Base-by-base conservation (phyloP, 371 early-diverging fungal genomes). In the Apophysomyces variabilis region DNA sequence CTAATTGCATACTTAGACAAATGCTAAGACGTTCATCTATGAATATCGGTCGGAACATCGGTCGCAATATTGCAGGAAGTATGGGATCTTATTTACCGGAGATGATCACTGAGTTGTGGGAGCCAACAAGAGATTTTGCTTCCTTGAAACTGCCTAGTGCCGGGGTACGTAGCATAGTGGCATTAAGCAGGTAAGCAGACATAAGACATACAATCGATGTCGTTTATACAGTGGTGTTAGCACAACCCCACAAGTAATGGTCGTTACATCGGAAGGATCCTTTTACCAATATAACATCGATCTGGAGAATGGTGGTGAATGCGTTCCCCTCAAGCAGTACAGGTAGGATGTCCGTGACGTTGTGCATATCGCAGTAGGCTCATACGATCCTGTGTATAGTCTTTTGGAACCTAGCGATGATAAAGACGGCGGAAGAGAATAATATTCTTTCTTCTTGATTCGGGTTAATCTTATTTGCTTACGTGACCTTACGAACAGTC, bases 41-140 rank as follows among this genome's bases (percentile, higher is more conserved):
- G 70, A 79, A 88, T 58, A 41, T 88, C 26, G 82, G 85, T 6
- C 75, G 80, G 69, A 79, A 88, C 57, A 41, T 88, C 21, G 82
- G 85, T 7, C 75, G 80, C 32, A 89, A 85, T 65, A 62, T 93
- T 41, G 92, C 92, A 7, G 92, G 90, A 14, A 91, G 89, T 62
- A 90, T 94, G 8, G 91, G 93, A 36, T 89, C 90, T 43, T 90
- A 92, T 64, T 82, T 97, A 45, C 98, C 98, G 12, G 93, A 92
- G 54, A 81, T 85, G 63, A 74, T 98, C 4, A 91, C 95, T 3
- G 96, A 96, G 65, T 94, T 96, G 71, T 96, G 92, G 93, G 98
- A 98, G 69, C 97, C 97, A 7, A 79, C 92, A 44, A 86, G 99
- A 14, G 96, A 98, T 76, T 97, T 96, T 79, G 97, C 97, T 2